Evolutionary conservation across 352 stramenopile species (phyloP).

Genomic region (Globisporangium spinosum): DNA sequence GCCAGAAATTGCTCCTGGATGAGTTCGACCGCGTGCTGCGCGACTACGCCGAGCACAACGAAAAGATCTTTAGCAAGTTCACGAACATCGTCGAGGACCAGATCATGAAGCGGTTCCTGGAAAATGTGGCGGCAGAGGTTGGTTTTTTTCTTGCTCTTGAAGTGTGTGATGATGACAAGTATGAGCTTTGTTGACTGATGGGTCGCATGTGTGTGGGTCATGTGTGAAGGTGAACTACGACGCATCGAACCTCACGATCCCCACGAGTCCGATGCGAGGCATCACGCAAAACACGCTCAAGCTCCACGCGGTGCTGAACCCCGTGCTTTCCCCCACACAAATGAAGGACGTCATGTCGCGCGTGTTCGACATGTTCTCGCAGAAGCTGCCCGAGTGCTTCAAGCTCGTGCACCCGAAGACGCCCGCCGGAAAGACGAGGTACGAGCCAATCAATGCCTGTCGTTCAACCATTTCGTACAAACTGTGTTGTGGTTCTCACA

Average conservation of each 20-base stretch:
- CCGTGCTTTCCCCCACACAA: slow-evolving; percentile 91
- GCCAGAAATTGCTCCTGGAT: slow-evolving; percentile 94
- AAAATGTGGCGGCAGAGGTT: slow-evolving; percentile 62
- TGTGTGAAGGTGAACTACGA: slow-evolving; percentile 56
- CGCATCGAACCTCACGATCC: slow-evolving; percentile 45
- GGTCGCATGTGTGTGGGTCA: background rate
- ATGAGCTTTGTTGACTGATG: background rate
- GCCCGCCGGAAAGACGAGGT: slow-evolving; percentile 65
- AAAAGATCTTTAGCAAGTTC: slow-evolving; percentile 98
- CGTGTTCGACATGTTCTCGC: slow-evolving; percentile 85
- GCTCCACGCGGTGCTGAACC: slow-evolving; percentile 92
- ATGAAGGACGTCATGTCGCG: slow-evolving; percentile 94
- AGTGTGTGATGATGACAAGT: background rate
- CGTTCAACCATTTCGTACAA: background rate
- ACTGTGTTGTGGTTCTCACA: background rate
- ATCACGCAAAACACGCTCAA: slow-evolving; percentile 94
- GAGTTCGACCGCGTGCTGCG: slow-evolving; percentile 94
- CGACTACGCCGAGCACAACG: slow-evolving; percentile 95
- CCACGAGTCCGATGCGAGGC: slow-evolving; percentile 87
- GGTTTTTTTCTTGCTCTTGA: background rate
- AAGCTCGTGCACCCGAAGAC: slow-evolving; percentile 80
- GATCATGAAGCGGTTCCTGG: slow-evolving; percentile 92
- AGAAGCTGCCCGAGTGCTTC: slow-evolving; percentile 89
- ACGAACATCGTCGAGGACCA: slow-evolving; percentile 95
- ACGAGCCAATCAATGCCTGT: slow-evolving; percentile 7